Base-by-base conservation (phyloP, 306 rosid genomes). In the Macrotyloma uniflorum region DNA sequence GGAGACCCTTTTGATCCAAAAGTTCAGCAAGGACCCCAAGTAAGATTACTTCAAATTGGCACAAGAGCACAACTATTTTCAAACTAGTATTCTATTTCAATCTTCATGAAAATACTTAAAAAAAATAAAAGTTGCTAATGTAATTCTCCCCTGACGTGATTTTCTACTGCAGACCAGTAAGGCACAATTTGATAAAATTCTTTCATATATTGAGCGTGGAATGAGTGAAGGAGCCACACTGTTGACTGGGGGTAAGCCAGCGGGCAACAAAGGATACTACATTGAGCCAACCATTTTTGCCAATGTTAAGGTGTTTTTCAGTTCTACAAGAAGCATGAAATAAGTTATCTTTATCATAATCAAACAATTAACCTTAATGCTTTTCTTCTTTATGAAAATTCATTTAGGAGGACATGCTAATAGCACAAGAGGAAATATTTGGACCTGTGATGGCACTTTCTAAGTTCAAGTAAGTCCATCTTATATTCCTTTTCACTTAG, bases 1-100 rank as follows among this genome's bases (percentile, higher is more conserved):
- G 98, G 97, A 30, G 98, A 93, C 76, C 98, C 98, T 67, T 93
- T 91, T 80, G 92, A 93, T 80, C 97, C 98, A 42, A 66, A 86
- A 49, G 87, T 78, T 78, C 85, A 84, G 12, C 93, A 91, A 65
- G 97, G 97, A 80, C 97, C 98, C 6, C 98, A 93, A 90, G 96
- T 88, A 77, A 80, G 51, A 45, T 79, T 66, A 46, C 33, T 15
- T 26, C 5, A 42, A 24, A 66, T 19, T 64, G 20, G 30, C 22
- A 54, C 64, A 71, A 79, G 19, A 46, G 49, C 24, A 67, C 26
- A 50, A 5, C 59, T 67, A 18, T 54, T 35, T 67, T 77, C 24
- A 28, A 2, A 23, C 26, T 20, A 18, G 22, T 69, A 57, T 36
- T 63, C 9, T 62, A 24, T 61, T 71, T 30, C 53, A 71, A 26